These are phyloP conservation scores for Citrus sinensis DNA, from an alignment of 345 rosid genomes.

Conservation along the genomic window DNA sequence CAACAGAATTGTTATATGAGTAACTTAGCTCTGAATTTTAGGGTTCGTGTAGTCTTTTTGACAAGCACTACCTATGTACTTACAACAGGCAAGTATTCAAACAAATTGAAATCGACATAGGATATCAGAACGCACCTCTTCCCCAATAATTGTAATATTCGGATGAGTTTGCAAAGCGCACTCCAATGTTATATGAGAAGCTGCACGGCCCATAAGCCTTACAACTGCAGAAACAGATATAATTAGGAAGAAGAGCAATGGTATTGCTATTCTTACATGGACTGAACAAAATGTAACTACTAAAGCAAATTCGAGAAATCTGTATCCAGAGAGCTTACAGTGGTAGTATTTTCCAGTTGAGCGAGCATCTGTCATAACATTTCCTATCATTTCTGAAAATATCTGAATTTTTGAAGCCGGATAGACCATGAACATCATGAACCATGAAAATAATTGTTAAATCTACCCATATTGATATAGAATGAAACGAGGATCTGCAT, in stretches of 20 bases:
- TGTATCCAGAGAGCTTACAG: constrained; percentile 22
- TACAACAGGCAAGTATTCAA: not conserved
- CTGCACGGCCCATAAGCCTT: constrained; percentile 48
- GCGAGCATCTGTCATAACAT: constrained; percentile 47
- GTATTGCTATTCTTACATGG: not conserved
- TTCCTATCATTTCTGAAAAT: constrained; percentile 44
- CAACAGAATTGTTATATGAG: not conserved
- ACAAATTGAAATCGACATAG: not conserved
- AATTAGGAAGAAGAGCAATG: not conserved
- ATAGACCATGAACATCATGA: not conserved
- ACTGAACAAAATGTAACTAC: too few species aligned
- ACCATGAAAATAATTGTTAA: not conserved
- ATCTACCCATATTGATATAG: not conserved
- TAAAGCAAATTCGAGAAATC: not conserved
- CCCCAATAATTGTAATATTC: constrained; percentile 39
- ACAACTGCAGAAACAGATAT: constrained; percentile 25
- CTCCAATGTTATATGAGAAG: constrained; percentile 46
- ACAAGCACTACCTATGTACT: not conserved
- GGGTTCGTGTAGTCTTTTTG: not conserved
- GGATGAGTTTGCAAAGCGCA: constrained; percentile 52
- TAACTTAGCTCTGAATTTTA: not conserved
- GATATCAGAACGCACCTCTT: constrained; percentile 28
- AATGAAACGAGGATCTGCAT: not conserved
- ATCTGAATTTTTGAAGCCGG: constrained; percentile 18
- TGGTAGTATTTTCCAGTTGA: constrained; percentile 50